Base-by-base conservation (phyloP, 768 basidiomycete species). In the Gyrodon lividus region DNA sequence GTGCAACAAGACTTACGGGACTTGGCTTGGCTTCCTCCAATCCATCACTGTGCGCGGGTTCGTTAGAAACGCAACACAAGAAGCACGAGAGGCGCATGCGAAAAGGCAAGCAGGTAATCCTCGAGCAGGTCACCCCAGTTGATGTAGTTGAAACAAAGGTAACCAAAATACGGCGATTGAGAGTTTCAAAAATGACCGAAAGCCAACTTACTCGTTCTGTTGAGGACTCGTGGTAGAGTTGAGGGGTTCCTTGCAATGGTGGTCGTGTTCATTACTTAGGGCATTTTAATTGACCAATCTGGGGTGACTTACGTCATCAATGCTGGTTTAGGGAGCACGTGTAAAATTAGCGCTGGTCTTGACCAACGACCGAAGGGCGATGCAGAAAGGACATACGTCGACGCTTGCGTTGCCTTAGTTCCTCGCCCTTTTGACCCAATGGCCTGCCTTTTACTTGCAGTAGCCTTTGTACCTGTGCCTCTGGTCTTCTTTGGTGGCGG, bases 51-150 rank as follows among this genome's bases (percentile, higher is more conserved):
- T 74, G 71, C 59, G 71, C 62, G 68, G 72, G 69, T 61, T 72
- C 67, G 71, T 79, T 74, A 78, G 83, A 79, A 69, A 74, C 74
- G 65, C 82, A 87, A 69, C 85, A 86, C 66, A 85, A 67, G 35
- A 86, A 67, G 57, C 78, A 80, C 60, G 74, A 77, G 66, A 84
- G 70, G 68, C 66, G 76, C 86, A 89, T 87, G 78, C 53, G 61
- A 63, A 69, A 57, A 66, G 54, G 67, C 66, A 57, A 66, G 59
- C 51, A 58, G 63, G 54, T n/a, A 46, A 45, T 59, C 50, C 56
- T 55, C 51, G 59, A 53, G 45, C 57, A 38, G 57, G 61, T 64
- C 57, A 60, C 66, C 54, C 23, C 55, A 48, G 50, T 52, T 41
- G 59, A 42, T 20, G 55, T 49, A 28, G 51, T 46, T 35, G 50